Conservation (phyloP, 2,329 filamentous ascomycete species). For the Fusarium clavum region DNA sequence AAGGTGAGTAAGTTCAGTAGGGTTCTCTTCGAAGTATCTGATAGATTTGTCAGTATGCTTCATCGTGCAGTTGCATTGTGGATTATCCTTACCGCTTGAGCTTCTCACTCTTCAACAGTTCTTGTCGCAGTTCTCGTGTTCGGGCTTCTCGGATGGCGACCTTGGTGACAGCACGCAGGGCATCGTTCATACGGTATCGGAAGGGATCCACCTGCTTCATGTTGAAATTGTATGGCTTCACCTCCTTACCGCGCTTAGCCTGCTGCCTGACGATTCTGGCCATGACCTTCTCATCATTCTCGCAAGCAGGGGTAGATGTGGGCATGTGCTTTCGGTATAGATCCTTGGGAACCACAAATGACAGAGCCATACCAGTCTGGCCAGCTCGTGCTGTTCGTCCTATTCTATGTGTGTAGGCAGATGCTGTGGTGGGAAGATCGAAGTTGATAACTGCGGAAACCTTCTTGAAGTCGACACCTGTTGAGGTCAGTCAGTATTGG, state of each 20-base stretch:
- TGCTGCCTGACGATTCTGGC: conserved; percentile 84
- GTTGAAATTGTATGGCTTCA: conserved; percentile 94
- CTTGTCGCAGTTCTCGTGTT: conserved; percentile 86
- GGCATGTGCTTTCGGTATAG: conserved; percentile 90
- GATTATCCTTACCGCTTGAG: conserved; percentile 70
- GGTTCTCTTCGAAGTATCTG: conserved; percentile 94
- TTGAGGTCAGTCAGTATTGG: conserved; percentile 26
- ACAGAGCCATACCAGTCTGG: conserved; percentile 93
- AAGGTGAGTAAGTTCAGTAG: conserved; percentile 85
- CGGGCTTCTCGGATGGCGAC: conserved; percentile 91
- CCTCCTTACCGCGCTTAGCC: conserved; percentile 78
- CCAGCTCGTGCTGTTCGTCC: conserved; percentile 92
- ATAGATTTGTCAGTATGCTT: conserved; percentile 6
- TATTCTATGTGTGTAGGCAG: conserved; percentile 97
- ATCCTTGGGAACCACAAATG: conserved; percentile 87
- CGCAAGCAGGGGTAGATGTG: conserved; percentile 78
- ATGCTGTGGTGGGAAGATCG: conserved; percentile 87
- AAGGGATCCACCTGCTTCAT: conserved; percentile 95
- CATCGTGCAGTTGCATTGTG: too few relatives aligned
- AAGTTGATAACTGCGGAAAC: conserved; percentile 97
- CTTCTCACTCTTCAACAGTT: conserved; percentile 93
- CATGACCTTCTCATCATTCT: conserved; percentile 87
- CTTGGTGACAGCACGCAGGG: conserved; percentile 87
- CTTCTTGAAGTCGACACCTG: conserved; percentile 91
- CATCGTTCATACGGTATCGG: conserved; percentile 94